phyloP scores from a whole-genome alignment of 306 rosid genomes.

The Castanea sativa region DNA sequence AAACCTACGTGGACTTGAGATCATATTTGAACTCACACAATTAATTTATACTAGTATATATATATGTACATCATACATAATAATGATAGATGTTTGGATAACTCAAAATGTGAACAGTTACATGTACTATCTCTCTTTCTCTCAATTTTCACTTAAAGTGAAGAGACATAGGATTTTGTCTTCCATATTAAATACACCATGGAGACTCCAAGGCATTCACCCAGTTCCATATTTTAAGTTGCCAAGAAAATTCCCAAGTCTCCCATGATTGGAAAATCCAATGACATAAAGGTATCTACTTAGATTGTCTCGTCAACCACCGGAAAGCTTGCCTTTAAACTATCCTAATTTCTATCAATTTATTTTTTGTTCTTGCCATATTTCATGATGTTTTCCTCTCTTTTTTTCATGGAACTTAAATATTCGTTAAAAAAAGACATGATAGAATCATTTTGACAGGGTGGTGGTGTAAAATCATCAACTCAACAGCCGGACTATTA shows the following conservation, averaged over 20 bases:
- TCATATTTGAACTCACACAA: no score
- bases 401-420: background rate
- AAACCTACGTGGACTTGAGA: no score
- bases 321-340: conserved; percentile 26
- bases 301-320: conserved; percentile 60
- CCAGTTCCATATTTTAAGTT: conserved; percentile 33
- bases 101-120: background rate
- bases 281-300: conserved; percentile 66
- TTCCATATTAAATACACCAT: conserved; percentile 48
- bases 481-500: background rate
- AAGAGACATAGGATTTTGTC: no score
- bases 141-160: no score
- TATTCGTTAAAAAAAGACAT: conserved; percentile 15
- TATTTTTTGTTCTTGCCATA: conserved; percentile 12
- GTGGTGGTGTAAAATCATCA: conserved; percentile 18
- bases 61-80: no score
- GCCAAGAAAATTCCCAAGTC: conserved; percentile 10
- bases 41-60: no score
- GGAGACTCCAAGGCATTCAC: conserved; percentile 43
- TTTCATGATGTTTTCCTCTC: background rate
- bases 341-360: conserved; percentile 35
- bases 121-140: no score
- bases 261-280: conserved; percentile 49
- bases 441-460: conserved; percentile 11
- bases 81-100: no score